Conservation (phyloP, 176 grass and related monocot genomes). For the Ensete ventricosum region DNA sequence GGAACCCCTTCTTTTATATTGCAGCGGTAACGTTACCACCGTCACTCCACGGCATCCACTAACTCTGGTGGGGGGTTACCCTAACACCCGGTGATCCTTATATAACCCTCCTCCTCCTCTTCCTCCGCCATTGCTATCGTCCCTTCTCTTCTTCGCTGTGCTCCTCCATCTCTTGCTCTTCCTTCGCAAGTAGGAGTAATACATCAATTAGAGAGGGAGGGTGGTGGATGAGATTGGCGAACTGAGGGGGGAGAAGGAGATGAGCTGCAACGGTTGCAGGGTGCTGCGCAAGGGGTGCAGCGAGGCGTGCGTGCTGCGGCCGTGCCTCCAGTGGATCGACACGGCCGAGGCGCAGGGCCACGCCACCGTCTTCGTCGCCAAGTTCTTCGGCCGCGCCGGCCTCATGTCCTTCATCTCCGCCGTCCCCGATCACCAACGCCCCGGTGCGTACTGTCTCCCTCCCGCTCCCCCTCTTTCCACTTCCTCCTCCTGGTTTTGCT, state of each 20-base stretch:
- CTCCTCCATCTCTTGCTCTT: background rate
- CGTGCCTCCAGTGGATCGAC: conserved; percentile 16
- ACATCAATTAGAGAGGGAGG: background rate
- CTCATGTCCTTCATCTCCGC: conserved; percentile 18
- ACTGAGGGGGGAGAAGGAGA: background rate
- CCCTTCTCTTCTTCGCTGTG: no score
- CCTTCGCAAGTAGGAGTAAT: background rate
- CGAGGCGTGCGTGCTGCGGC: conserved; percentile 2
- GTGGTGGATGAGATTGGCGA: background rate
- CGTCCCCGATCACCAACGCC: background rate
- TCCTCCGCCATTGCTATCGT: background rate
- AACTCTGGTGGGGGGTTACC: background rate
- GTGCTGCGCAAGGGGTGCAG: conserved; percentile 9
- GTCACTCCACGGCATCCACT: background rate
- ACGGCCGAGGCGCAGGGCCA: background rate
- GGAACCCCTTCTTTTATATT: background rate
- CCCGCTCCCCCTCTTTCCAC: background rate
- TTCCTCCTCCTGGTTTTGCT: background rate
- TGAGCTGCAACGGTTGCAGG: conserved; percentile 9
- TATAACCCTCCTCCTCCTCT: background rate
- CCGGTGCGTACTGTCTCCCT: background rate
- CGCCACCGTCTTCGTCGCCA: conserved; percentile 17
- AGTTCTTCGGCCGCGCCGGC: conserved; percentile 11
- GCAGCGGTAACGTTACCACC: background rate
- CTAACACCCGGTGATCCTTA: background rate